Conservation (phyloP, 129 eudicot genomes). For the Artemisia tridentata region DNA sequence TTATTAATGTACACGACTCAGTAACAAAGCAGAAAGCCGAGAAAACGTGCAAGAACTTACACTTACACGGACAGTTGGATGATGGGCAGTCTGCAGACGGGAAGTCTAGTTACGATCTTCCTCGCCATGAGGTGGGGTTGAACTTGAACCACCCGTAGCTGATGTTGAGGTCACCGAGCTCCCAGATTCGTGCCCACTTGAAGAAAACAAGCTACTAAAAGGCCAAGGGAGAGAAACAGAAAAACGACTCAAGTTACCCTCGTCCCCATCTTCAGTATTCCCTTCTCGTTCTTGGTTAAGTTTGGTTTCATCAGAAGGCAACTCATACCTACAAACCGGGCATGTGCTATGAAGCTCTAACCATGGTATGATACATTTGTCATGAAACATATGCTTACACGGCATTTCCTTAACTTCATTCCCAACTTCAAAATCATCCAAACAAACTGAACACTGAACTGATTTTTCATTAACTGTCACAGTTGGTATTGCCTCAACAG, state of each 20-base stretch:
- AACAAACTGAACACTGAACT: slow-evolving; percentile 76
- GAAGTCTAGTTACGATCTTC: slow-evolving; percentile 25
- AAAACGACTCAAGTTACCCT: slow-evolving; percentile 36
- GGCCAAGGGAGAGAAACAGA: slow-evolving; percentile 74
- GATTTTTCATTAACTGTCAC: slow-evolving; percentile 46
- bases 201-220: slow-evolving; percentile 56
- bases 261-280: slow-evolving; percentile 9
- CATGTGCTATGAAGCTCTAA: slow-evolving; percentile 87
- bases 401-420: slow-evolving; percentile 78
- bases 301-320: slow-evolving; percentile 74
- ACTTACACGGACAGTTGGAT: slow-evolving; percentile 3
- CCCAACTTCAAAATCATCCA: slow-evolving; percentile 81
- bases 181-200: slow-evolving; percentile 38
- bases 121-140: slow-evolving; percentile 18
- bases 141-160: slow-evolving; percentile 14
- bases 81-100: no score
- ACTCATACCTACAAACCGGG: slow-evolving; percentile 75
- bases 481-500: slow-evolving; percentile 64
- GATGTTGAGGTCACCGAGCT: slow-evolving; percentile 28
- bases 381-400: slow-evolving; percentile 84
- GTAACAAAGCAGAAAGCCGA: slow-evolving; percentile 29
- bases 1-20: slow-evolving; percentile 27
- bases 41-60: slow-evolving; percentile 5
- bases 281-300: slow-evolving; percentile 30
- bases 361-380: slow-evolving; percentile 84